Percentiles rank a stretch among this genome's conserved stretches.
phyloP scores from a whole-genome alignment of 2,329 filamentous ascomycete species.

The Trichoderma citrinoviride region DNA sequence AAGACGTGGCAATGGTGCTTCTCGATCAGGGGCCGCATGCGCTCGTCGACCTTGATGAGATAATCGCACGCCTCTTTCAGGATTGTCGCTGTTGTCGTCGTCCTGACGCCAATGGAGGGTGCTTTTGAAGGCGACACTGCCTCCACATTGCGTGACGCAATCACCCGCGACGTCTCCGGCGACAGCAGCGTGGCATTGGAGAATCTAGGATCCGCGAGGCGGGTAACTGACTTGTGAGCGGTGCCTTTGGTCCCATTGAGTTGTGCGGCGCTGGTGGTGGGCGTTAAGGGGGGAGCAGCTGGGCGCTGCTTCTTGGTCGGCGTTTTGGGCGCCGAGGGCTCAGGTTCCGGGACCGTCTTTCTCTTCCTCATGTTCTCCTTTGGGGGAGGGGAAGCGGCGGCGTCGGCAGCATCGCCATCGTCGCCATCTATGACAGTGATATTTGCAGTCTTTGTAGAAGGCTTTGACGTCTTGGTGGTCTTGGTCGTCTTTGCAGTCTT shows the following conservation, averaged over 20 bases:
- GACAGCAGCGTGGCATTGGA: slow-evolving; percentile 73
- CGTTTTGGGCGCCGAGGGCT: slow-evolving; percentile 30
- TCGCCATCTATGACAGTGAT: too few species aligned
- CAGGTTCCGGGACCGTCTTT: slow-evolving; percentile 30
- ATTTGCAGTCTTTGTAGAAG: neutral
- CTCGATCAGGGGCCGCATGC: slow-evolving; percentile 69
- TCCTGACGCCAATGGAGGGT: slow-evolving; percentile 19
- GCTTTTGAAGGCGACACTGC: slow-evolving; percentile 47
- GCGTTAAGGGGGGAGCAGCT: slow-evolving; percentile 42
- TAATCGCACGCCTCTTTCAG: slow-evolving; percentile 74
- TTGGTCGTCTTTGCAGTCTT: slow-evolving; percentile 38
- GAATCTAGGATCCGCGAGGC: slow-evolving; percentile 60
- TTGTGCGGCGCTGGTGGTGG: slow-evolving; percentile 45
- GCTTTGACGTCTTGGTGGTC: slow-evolving; percentile 26
- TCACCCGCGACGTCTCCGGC: slow-evolving; percentile 63
- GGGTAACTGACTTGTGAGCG: slow-evolving; percentile 43
- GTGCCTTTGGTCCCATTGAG: slow-evolving; percentile 38
- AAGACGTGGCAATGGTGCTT: slow-evolving; percentile 76
- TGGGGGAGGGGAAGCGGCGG: neutral
- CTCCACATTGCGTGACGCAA: slow-evolving; percentile 50
- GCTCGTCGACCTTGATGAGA: slow-evolving; percentile 69
- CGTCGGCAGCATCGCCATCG: too few species aligned
- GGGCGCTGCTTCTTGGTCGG: slow-evolving; percentile 33
- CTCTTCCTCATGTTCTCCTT: slow-evolving; percentile 35
- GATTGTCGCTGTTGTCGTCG: slow-evolving; percentile 65